These are phyloP conservation scores for Coniella lustricola DNA, from an alignment of 2,329 filamentous ascomycete species.

Conservation along the genomic window DNA sequence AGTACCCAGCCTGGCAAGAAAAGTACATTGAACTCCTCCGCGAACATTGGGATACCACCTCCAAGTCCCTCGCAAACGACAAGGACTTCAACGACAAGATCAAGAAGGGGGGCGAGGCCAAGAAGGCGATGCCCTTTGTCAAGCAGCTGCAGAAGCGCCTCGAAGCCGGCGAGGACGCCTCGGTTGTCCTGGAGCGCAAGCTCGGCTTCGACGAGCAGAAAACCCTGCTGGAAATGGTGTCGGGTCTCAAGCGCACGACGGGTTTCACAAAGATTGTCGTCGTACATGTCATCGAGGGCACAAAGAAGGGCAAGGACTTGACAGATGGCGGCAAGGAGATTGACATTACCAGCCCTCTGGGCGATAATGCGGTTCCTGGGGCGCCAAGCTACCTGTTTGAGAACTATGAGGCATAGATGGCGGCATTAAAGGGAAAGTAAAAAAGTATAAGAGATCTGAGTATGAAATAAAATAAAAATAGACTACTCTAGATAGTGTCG, in stretches of 20 bases:
- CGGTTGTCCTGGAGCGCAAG: slow-evolving; percentile 72
- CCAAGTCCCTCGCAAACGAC: slow-evolving; percentile 59
- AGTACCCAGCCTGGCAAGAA: slow-evolving; percentile 85
- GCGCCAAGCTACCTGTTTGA: slow-evolving; percentile 77
- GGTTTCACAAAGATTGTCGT: slow-evolving; percentile 60
- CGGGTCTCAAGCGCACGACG: slow-evolving; percentile 67
- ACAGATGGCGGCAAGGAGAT: slow-evolving; percentile 44
- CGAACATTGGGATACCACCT: slow-evolving; percentile 57
- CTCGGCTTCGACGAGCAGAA: slow-evolving; percentile 79
- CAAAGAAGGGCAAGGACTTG: slow-evolving; percentile 55
- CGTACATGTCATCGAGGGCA: slow-evolving; percentile 62
- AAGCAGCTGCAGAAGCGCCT: slow-evolving; percentile 81
- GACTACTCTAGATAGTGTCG: too few relatives aligned
- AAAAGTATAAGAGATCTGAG: neutral
- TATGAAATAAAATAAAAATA: neutral
- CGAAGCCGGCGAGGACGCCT: slow-evolving; percentile 58
- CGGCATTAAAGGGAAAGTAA: too few relatives aligned
- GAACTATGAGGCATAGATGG: slow-evolving; percentile 52
- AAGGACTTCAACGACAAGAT: slow-evolving; percentile 74
- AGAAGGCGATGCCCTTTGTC: slow-evolving; percentile 97
- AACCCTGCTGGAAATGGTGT: slow-evolving; percentile 70
- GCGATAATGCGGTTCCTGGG: slow-evolving; percentile 74
- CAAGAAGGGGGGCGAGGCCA: slow-evolving; percentile 80
- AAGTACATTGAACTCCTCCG: slow-evolving; percentile 78
- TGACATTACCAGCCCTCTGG: slow-evolving; percentile 50